These are phyloP conservation scores for Mycena epipterygia DNA, from an alignment of 768 basidiomycete species.

Conservation along the genomic window DNA sequence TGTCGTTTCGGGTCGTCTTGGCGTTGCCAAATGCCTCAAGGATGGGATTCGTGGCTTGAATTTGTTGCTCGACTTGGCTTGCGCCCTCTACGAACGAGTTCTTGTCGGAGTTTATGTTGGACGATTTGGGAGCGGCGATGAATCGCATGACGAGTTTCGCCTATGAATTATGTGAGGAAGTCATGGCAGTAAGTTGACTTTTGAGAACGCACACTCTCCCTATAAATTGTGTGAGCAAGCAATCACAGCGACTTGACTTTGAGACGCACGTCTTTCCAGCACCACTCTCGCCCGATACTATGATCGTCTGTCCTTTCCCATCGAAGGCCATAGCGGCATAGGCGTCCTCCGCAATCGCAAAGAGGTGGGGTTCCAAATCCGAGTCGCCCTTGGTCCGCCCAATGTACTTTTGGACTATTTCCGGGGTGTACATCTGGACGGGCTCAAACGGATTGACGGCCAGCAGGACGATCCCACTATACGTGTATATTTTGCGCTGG, in stretches of 20 bases:
- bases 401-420: conserved; percentile 97
- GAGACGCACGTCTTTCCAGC: conserved; percentile 86
- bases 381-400: conserved; percentile 93
- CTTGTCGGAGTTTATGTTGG: conserved; percentile 71
- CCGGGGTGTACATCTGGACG: conserved; percentile 95
- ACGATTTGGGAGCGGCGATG: conserved; percentile 95
- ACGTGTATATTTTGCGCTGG: conserved; percentile 98
- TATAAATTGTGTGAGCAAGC: too few species aligned
- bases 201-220: conserved; percentile 82
- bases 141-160: conserved; percentile 99
- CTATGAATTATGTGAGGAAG: conserved; percentile 50
- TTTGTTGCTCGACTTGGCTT: conserved; percentile 96
- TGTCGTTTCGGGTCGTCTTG: conserved; percentile 99
- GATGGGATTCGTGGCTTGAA: conserved; percentile 98
- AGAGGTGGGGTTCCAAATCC: conserved; percentile 96
- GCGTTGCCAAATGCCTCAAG: conserved; percentile 99
- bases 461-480: conserved; percentile 98
- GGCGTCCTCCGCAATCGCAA: conserved; percentile 99
- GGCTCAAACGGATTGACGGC: conserved; percentile 99
- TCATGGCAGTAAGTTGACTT: background rate
- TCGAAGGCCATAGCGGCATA: conserved; percentile 97
- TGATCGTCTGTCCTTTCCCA: conserved; percentile 96
- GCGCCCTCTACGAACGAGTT: conserved; percentile 88
- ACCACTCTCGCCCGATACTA: conserved; percentile 98
- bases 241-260: too few species aligned